Evolutionary conservation across 2,329 filamentous ascomycete genomes (phyloP), one percentile per base, ranked within the genome.

Genomic region (Cordyceps tenuipes): DNA sequence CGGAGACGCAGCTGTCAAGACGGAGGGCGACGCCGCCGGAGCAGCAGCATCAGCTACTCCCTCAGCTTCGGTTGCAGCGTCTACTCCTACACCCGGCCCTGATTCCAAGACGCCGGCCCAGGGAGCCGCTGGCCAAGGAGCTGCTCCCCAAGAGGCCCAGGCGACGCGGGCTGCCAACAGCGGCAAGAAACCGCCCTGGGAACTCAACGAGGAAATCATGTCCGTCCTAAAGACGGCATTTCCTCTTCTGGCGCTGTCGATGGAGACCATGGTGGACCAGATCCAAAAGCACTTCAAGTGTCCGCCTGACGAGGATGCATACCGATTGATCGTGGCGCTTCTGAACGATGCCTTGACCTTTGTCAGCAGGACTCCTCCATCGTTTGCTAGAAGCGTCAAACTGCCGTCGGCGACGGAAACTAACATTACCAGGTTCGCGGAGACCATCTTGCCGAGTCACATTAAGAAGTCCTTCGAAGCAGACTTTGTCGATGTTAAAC

Each of bases 191-290:
- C 90, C 89, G 64, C 91, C 95, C 0, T 97, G 94, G 94, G 94
- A 99, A 70, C 87, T 95, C 67, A 93, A 91, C 0, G 94, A 99
- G 66, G 92, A 97, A 71, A 91, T 99, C 62, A 91, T 96, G 82
- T 89, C 91, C 39, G 89, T 91, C 34, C 85, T 99, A 58, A 97
- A 99, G 79, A 97, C 94, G 7, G 92, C 93, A 0, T 99, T 97
- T 79, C 94, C 94, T 26, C 81, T 99, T 19, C 82, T 99, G 66
- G 94, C 95, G 10, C 78, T 97, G 48, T 97, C 93, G 0, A 97
- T 99, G 94, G 94, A 99, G 76, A 96, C 93, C 0, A 99, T 97
- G 91, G 92, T 97, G 34, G 94, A 99, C 70, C 93, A 97, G 74
- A 96, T 99, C 62, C 89, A 94, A 73, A 97, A 97, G 79, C 89